A percentile compares a stretch with the other conserved stretches of the same genome.
phyloP scores from a whole-genome alignment of 257 asterid species.

The Jacaranda mimosifolia region DNA sequence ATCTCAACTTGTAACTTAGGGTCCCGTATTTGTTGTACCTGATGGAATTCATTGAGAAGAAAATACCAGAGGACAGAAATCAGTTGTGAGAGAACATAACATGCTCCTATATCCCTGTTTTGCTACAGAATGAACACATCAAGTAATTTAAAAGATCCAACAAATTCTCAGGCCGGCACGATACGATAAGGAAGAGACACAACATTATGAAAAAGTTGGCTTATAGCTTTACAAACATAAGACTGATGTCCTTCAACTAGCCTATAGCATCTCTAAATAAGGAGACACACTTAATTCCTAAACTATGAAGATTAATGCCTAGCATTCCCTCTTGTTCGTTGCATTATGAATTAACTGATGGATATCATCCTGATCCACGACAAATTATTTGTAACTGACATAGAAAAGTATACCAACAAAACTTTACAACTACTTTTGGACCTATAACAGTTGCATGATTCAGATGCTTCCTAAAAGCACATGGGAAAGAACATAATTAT shows the following conservation, averaged over 20 bases:
- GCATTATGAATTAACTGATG: conserved; percentile 8
- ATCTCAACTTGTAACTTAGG: conserved; percentile 79
- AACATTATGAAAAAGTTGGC: conserved; percentile 8
- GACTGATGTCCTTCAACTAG: conserved; percentile 12
- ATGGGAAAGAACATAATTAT: conserved; percentile 5
- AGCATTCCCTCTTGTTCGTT: conserved; percentile 1
- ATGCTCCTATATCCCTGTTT: conserved; percentile 2
- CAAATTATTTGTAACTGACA: conserved; percentile 1
- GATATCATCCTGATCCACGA: not conserved
- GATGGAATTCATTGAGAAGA: conserved; percentile 29
- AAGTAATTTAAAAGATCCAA: conserved; percentile 11
- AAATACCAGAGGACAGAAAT: conserved; percentile 11
- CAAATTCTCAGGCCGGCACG: not conserved
- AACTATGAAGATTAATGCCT: conserved; percentile 3
- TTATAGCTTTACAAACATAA: conserved; percentile 15
- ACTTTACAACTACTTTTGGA: conserved; percentile 21
- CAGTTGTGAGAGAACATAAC: not conserved
- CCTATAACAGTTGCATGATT: not conserved
- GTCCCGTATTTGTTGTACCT: conserved; percentile 83
- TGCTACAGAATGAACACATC: not conserved
- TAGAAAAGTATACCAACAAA: not conserved
- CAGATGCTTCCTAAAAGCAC: conserved; percentile 15
- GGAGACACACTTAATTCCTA: conserved; percentile 8
- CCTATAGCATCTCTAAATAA: not conserved
- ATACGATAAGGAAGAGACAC: conserved; percentile 1